These are phyloP conservation scores for Blastomyces gilchristii DNA, from an alignment of 2,329 filamentous ascomycete genomes.

Conservation along the genomic window DNA sequence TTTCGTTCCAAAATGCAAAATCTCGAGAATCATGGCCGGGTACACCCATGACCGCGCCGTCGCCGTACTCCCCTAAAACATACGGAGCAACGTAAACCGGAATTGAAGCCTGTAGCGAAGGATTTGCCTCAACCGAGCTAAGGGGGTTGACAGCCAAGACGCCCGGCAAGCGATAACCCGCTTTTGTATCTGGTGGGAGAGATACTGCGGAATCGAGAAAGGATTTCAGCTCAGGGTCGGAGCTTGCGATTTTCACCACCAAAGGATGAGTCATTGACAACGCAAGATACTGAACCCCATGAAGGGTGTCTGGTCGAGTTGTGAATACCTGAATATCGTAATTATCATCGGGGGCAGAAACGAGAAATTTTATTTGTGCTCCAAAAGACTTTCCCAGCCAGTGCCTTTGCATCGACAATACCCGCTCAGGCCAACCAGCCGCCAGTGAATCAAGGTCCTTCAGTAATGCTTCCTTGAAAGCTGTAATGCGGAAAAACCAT, in stretches of 20 bases:
- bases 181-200: conserved; percentile 47
- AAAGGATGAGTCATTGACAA: conserved; percentile 63
- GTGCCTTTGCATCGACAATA: conserved; percentile 72
- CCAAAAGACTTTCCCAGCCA: conserved; percentile 77
- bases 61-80: conserved; percentile 74
- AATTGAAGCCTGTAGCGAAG: conserved; percentile 35
- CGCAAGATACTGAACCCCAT: conserved; percentile 75
- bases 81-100: conserved; percentile 78
- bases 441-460: conserved; percentile 58
- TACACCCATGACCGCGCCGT: conserved; percentile 85
- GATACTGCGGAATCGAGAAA: conserved; percentile 53
- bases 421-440: conserved; percentile 69
- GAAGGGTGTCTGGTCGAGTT: conserved; percentile 75
- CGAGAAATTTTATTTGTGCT: conserved; percentile 59
- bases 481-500: conserved; percentile 82
- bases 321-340: conserved; percentile 63
- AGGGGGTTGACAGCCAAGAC: conserved; percentile 58
- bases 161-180: conserved; percentile 56
- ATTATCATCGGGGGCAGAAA: conserved; percentile 33
- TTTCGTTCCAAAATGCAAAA: conserved; percentile 67
- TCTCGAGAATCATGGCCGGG: conserved; percentile 75
- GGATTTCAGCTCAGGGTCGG: conserved; percentile 51
- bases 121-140: conserved; percentile 43
- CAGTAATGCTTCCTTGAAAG: conserved; percentile 62
- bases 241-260: conserved; percentile 50